Evolutionary conservation across 768 basidiomycete genomes (phyloP), one percentile per base, ranked within the genome.

Genomic region (Leccinellum albellum): DNA sequence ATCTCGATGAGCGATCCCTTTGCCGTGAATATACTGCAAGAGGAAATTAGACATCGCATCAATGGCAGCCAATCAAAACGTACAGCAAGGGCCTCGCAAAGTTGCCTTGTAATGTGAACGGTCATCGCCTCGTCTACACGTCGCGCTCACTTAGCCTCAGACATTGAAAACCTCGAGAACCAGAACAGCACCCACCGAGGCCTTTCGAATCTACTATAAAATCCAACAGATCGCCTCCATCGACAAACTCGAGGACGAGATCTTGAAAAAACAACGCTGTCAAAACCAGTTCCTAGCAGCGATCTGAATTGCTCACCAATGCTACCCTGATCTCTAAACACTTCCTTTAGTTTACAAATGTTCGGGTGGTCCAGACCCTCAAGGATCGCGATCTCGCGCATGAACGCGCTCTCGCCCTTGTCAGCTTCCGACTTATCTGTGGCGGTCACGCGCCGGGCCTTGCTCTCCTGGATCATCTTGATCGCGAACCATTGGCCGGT

Each of bases 1-100:
- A 70, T 99, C 97, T 46, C 97, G 88, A 73, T 98, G 96, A 0
- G 93, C 82, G 46, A 99, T 87, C 15, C 87, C 88, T 65, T 84
- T 76, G 8, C 75, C 76, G 58, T 91, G 90, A 50, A 90, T 84
- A 62, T 89, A 91, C 79, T 79, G 56, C 15, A 35, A 12, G 46
- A 31, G 13, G 3, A 32, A 23, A 20, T 71, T 20, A 64, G 58
- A 9, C 2, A 54, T 15, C 31, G 7, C 17, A 23, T 7, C 31
- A 40, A 26, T 46, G 10, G 17, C 26, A 10, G 52, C 20, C 10
- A n/a, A 15, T 21, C 28, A 12, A 20, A 55, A 70, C 83, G 65
- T 70, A 89, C 88, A 20, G 87, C 75, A 29, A 91, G 74, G 0
- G 89, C 94, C 35, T 86, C 79, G 66, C 94, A 96, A 20, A 97